These are phyloP conservation scores for Dalbergia cultrata DNA, from an alignment of 306 rosid genomes.

Conservation along the genomic window DNA sequence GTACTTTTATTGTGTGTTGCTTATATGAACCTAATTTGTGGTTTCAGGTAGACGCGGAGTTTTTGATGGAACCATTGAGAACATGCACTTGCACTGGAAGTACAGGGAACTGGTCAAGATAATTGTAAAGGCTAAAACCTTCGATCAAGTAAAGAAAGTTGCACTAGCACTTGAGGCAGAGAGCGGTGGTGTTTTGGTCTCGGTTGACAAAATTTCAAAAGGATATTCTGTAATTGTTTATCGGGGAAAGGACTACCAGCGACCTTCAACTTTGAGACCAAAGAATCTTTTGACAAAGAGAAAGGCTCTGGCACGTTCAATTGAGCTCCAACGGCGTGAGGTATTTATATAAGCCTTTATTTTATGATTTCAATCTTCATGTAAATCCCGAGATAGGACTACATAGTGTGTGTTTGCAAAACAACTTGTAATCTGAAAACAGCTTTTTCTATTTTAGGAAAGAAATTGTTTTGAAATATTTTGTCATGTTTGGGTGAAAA, in stretches of 20 bases:
- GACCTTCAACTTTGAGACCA: slow-evolving; percentile 88
- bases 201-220: slow-evolving; percentile 90
- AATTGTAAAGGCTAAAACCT: slow-evolving; percentile 77
- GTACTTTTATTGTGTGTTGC: slow-evolving; percentile 6
- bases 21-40: slow-evolving; percentile 49
- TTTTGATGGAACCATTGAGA: slow-evolving; percentile 96
- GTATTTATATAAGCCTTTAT: slow-evolving; percentile 52
- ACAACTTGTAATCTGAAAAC: too few species aligned
- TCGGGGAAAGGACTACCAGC: slow-evolving; percentile 83
- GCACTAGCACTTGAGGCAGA: slow-evolving; percentile 98
- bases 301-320: slow-evolving; percentile 95
- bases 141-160: slow-evolving; percentile 83
- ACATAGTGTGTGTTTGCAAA: neutral
- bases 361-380: slow-evolving; percentile 21
- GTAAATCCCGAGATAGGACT: slow-evolving; percentile 16
- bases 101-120: slow-evolving; percentile 91
- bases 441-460: too few species aligned
- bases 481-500: too few species aligned
- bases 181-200: slow-evolving; percentile 92
- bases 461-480: too few species aligned
- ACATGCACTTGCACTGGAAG: slow-evolving; percentile 99
- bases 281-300: slow-evolving; percentile 97
- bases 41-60: slow-evolving; percentile 94
- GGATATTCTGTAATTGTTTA: slow-evolving; percentile 79
- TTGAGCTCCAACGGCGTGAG: slow-evolving; percentile 95